Evolutionary conservation across 1,139 yeast genomes (phyloP).

Genomic region (Magnusiomyces suaveolens): DNA sequence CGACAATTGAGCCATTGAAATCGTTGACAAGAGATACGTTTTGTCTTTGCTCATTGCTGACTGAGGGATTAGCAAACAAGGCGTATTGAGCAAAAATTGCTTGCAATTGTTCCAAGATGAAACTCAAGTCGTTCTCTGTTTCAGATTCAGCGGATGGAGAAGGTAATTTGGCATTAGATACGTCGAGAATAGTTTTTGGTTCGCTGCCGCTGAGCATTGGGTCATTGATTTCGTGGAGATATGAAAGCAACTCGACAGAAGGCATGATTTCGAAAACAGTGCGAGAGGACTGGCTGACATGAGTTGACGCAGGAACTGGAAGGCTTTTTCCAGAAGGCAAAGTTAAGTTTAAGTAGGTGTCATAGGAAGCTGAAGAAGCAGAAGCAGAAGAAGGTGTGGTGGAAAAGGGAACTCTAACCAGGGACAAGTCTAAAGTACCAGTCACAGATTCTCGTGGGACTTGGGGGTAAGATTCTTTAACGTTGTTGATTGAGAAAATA

Average conservation of each 20-base stretch:
- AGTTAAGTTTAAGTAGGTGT: slow-evolving; percentile 5
- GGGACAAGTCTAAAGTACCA: slow-evolving; percentile 7
- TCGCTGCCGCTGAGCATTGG: neutral
- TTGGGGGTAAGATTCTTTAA: slow-evolving; percentile 9
- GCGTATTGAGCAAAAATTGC: slow-evolving; percentile 11
- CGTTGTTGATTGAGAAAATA: slow-evolving; percentile 8
- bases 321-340: slow-evolving; percentile 8
- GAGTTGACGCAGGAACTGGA: slow-evolving; percentile 10
- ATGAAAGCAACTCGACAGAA: neutral
- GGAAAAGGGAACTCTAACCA: slow-evolving; percentile 2
- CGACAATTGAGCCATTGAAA: slow-evolving; percentile 9
- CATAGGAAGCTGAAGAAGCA: neutral
- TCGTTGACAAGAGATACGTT: slow-evolving; percentile 8
- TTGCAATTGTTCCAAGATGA: slow-evolving; percentile 1
- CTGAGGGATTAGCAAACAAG: slow-evolving; percentile 6
- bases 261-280: slow-evolving; percentile 1
- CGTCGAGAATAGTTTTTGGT: neutral
- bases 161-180: neutral
- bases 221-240: neutral
- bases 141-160: neutral
- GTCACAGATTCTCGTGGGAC: slow-evolving; percentile 1
- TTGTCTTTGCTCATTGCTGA: neutral
- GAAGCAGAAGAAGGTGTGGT: neutral
- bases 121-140: neutral
- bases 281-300: neutral